A percentile compares a stretch with the other conserved stretches of the same genome.
Evolutionary conservation across 768 basidiomycete species (phyloP).

Genomic region (Russula griseocarnosa): DNA sequence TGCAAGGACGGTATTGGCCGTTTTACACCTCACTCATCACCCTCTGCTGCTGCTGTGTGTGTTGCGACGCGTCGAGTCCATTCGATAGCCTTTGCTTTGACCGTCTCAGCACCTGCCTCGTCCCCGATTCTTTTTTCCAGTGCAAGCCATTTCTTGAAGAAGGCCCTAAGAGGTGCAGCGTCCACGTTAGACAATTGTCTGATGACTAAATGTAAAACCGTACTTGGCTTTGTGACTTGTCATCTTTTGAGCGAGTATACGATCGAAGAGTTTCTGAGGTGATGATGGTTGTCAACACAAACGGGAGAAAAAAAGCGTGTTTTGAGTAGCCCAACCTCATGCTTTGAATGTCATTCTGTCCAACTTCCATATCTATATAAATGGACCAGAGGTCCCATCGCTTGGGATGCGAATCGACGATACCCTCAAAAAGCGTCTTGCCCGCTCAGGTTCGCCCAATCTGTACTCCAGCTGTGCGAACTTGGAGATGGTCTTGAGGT

Average conservation of each 20-base stretch:
- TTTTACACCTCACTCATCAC: slow-evolving; percentile 12
- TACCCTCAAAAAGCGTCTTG: slow-evolving; percentile 93
- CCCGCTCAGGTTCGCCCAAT: slow-evolving; percentile 92
- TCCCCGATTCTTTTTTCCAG: slow-evolving; percentile 85
- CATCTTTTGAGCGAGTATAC: slow-evolving; percentile 79
- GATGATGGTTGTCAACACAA: slow-evolving; percentile 1
- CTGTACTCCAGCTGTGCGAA: slow-evolving; percentile 97
- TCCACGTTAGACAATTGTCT: background rate
- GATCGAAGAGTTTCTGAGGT: slow-evolving; percentile 75
- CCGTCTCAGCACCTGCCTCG: slow-evolving; percentile 70
- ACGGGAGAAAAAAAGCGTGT: background rate
- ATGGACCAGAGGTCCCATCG: slow-evolving; percentile 94
- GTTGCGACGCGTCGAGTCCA: slow-evolving; percentile 72
- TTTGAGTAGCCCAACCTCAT: slow-evolving; percentile 52
- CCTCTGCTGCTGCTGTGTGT: slow-evolving; percentile 19
- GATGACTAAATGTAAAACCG: slow-evolving; percentile 33
- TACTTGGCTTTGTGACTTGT: slow-evolving; percentile 95
- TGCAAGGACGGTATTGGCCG: slow-evolving; percentile 22
- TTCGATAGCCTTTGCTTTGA: slow-evolving; percentile 87
- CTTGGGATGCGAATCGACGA: slow-evolving; percentile 92
- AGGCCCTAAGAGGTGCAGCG: slow-evolving; percentile 48
- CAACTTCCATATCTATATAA: slow-evolving; percentile 95
- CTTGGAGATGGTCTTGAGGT: slow-evolving; percentile 91
- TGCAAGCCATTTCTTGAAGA: slow-evolving; percentile 98
- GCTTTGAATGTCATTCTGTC: slow-evolving; percentile 72